phyloP scores from a whole-genome alignment of 2,329 filamentous ascomycete genomes.

The Ilyonectria robusta region DNA sequence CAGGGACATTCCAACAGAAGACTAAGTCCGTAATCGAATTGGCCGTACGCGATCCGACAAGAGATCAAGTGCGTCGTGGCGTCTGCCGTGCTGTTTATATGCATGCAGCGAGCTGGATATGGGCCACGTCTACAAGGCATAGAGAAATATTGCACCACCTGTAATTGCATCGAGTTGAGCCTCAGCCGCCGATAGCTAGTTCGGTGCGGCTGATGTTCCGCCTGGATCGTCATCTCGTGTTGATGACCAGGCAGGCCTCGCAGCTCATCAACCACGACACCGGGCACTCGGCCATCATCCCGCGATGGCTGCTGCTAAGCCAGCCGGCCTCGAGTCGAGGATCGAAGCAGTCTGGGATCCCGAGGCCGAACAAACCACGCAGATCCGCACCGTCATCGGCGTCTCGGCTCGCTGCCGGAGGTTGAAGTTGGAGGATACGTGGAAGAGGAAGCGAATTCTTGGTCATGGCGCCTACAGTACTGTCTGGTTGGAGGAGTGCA shows the following conservation, averaged over 20 bases:
- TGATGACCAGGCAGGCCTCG: too few relatives aligned
- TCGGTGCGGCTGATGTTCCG: neutral
- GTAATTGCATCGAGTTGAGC: neutral
- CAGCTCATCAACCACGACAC: too few relatives aligned
- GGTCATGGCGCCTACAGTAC: constrained; percentile 1
- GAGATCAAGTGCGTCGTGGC: neutral
- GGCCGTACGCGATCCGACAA: too few relatives aligned
- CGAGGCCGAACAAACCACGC: constrained; percentile 6
- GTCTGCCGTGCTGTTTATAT: neutral
- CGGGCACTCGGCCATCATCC: too few relatives aligned
- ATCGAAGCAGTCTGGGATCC: constrained; percentile 14
- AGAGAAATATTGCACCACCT: neutral
- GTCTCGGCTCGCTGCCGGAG: constrained; percentile 3
- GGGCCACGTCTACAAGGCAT: neutral
- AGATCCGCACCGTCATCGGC: constrained; percentile 7
- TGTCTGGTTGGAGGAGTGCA: constrained; percentile 9
- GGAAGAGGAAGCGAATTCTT: constrained; percentile 10
- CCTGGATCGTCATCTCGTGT: too few relatives aligned
- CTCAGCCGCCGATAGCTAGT: neutral
- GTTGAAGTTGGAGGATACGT: constrained; percentile 8
- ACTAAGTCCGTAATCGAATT: too few relatives aligned
- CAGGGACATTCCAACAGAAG: too few relatives aligned
- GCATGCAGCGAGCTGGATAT: neutral
- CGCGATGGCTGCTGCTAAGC: neutral
- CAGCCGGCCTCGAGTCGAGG: constrained; percentile 1